These are phyloP conservation scores for Musa troglodytarum DNA, from an alignment of 176 grass and related monocot genomes.

Conservation along the genomic window DNA sequence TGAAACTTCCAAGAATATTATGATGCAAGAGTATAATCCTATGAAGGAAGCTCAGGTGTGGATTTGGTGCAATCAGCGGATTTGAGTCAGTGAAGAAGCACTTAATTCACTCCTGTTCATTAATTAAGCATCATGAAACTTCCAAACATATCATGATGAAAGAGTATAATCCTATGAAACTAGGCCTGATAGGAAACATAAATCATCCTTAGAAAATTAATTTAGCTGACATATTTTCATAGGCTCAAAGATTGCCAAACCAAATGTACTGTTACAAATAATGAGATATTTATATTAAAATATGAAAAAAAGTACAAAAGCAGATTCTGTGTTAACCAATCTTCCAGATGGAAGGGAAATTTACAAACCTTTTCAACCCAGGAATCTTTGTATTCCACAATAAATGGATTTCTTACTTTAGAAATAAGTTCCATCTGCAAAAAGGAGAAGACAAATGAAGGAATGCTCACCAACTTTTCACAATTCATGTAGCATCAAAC, in stretches of 20 bases:
- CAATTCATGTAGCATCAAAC: background rate
- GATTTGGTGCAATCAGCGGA: no score
- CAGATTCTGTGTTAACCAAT: no score
- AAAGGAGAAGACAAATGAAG: conserved; percentile 2
- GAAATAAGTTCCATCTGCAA: conserved; percentile 89
- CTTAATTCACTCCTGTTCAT: no score
- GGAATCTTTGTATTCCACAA: conserved; percentile 92
- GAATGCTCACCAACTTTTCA: background rate
- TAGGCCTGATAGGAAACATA: background rate
- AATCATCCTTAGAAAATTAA: background rate
- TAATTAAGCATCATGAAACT: background rate
- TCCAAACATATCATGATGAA: background rate
- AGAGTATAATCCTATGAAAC: background rate
- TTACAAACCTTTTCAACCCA: conserved; percentile 85
- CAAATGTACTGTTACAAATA: background rate
- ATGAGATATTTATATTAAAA: no score
- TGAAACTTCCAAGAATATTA: background rate
- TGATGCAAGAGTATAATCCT: background rate
- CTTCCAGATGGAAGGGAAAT: background rate
- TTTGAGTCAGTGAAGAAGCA: no score
- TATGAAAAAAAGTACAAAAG: no score
- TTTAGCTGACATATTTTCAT: background rate
- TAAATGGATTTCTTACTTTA: conserved; percentile 80
- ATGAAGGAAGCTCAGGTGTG: no score
- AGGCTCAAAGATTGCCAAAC: background rate